phyloP scores from a whole-genome alignment of 441 rosid genomes.

The Corymbia calophylla region DNA sequence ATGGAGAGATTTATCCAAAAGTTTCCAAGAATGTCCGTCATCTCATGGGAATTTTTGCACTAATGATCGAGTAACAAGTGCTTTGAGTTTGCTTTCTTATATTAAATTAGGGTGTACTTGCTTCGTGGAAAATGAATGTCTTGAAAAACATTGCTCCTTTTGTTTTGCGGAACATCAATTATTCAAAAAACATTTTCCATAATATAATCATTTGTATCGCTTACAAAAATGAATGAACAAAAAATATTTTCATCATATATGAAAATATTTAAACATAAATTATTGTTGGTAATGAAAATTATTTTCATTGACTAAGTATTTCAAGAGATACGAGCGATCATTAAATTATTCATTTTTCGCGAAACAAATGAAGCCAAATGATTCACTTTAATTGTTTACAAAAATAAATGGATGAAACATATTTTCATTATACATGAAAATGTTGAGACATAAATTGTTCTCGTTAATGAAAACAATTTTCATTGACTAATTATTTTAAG shows the following conservation, averaged over 20 bases:
- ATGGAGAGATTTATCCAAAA: neutral
- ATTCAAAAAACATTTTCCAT: no score
- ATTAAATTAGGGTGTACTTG: neutral
- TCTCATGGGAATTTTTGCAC: neutral
- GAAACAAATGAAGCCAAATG: no score
- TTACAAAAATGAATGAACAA: no score
- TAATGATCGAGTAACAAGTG: neutral
- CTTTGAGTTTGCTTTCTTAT: neutral
- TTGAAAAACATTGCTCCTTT: neutral
- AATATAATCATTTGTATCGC: rapidly evolving
- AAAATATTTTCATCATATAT: rapidly evolving
- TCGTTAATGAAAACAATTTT: neutral
- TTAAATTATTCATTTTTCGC: no score
- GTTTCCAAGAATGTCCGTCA: neutral
- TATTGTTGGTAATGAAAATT: no score
- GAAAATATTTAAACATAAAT: neutral
- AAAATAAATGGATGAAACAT: neutral
- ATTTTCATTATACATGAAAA: no score
- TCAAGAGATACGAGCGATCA: neutral
- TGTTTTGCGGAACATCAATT: neutral
- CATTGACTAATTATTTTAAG: no score
- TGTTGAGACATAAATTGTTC: neutral
- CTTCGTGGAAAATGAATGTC: neutral
- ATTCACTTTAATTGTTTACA: neutral
- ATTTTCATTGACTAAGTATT: no score